Conservation (phyloP, 164 flowering plant species). For the Echeveria elegans region DNA sequence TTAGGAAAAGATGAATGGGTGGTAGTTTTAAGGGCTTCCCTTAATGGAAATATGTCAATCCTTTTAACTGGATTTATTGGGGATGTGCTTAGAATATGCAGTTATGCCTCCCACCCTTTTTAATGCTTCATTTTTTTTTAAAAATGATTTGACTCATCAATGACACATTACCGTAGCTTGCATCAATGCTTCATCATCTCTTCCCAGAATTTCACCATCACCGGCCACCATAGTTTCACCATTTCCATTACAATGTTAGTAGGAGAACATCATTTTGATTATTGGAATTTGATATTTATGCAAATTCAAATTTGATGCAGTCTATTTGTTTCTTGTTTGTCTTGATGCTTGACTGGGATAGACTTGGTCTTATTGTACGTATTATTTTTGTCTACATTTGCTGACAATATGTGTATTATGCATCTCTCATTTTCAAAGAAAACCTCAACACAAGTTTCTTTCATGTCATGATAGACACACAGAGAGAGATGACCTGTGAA, state of each 20-base stretch:
- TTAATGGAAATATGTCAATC: conserved; percentile 19
- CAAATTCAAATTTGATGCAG: too few relatives aligned
- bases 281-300: not conserved
- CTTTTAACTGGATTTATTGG: conserved; percentile 17
- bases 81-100: conserved; percentile 11
- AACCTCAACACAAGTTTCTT: not conserved
- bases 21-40: conserved; percentile 17
- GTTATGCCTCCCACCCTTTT: not conserved
- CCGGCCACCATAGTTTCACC: not conserved
- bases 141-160: conserved; percentile 10
- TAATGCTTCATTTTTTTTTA: not conserved
- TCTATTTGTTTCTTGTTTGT: too few relatives aligned
- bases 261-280: not conserved
- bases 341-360: not conserved
- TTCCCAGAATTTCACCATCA: not conserved
- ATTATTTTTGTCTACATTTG: not conserved
- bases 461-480: not conserved
- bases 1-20: not conserved
- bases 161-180: not conserved
- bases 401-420: not conserved
- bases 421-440: conserved; percentile 1
- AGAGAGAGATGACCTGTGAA: not conserved
- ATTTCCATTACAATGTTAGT: not conserved
- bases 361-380: too few relatives aligned
- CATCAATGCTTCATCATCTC: not conserved